Evolutionary conservation across 331 rosid species (phyloP), one percentile per base, ranked within the genome.

Genomic region (Malus hybrid): DNA sequence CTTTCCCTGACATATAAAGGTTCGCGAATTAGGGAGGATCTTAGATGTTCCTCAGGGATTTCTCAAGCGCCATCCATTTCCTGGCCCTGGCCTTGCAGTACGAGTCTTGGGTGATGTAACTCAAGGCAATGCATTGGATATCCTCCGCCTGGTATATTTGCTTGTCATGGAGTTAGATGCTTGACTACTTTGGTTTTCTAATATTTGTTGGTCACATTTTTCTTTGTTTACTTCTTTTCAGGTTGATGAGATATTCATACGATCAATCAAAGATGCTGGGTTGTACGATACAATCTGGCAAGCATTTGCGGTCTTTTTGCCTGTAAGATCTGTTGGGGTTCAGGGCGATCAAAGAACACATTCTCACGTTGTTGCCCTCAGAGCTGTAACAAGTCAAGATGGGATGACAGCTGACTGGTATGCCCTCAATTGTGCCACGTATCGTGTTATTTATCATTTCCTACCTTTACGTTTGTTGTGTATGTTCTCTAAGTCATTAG

Each of bases 391-490:
- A 10, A 94, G 99, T 85, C 96, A 94, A 80, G 99, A 94, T 82
- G 99, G 99, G 84, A 94, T 94, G 99, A 94, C 99, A 3, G 99
- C 99, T 36, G 97, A 90, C 74, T 94, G 99, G 99, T 94, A 88
- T 77, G 85, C 64, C 71, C 82, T 76, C 68, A 65, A 65, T 70
- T 61, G 19, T 75, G 36, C 54, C 33, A 15, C 67, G 44, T 34
- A 34, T 20, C 57, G 42, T 70, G n/a, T 54, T 72, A 46, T 59
- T 46, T 44, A 10, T 46, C 22, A 39, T 76, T 19, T 19, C 7
- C 13, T 9, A 71, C 50, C 46, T 54, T 69, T n/a, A 14, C 32
- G 2, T 54, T 19, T 28, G 18, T 10, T 54, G 52, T 44, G 12
- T 14, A 5, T 27, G 3, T 6, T 18, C 7, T 7, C 19, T 14